Conservation (phyloP, 352 stramenopile species). For the Pythium biforme region DNA sequence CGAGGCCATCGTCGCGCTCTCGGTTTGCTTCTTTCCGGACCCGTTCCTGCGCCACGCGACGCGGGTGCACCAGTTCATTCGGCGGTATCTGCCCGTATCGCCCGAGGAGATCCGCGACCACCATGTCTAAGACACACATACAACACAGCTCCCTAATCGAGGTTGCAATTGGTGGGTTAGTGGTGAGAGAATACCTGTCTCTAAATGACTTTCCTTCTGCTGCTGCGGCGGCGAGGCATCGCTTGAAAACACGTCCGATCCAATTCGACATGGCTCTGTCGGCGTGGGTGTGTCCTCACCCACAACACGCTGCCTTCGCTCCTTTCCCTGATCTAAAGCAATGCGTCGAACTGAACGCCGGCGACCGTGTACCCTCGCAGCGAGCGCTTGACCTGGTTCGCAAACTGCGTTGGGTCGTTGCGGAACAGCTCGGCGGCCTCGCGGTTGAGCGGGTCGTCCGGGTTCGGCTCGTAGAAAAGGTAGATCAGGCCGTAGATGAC, state of each 20-base stretch:
- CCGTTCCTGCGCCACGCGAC: constrained; percentile 56
- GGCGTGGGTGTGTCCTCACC: too few species aligned
- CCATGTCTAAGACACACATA: constrained; percentile 12
- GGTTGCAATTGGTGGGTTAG: constrained; percentile 13
- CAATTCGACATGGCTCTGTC: too few species aligned
- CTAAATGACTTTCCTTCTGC: constrained; percentile 14
- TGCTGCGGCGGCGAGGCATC: background rate
- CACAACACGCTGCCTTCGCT: too few species aligned
- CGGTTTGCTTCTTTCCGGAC: constrained; percentile 58
- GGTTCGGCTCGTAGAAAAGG: constrained; percentile 99
- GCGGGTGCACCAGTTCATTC: constrained; percentile 71
- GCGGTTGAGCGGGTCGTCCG: constrained; percentile 97
- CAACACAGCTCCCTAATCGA: background rate
- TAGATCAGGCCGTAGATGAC: constrained; percentile 99
- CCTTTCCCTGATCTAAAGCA: constrained; percentile 48
- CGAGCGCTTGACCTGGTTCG: constrained; percentile 86
- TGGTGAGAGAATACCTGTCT: constrained; percentile 12
- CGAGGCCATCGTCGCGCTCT: constrained; percentile 57
- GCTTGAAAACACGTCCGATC: too few species aligned
- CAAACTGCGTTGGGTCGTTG: constrained; percentile 92
- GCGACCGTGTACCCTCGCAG: constrained; percentile 80
- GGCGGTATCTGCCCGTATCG: constrained; percentile 59
- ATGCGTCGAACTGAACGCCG: constrained; percentile 80
- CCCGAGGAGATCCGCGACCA: constrained; percentile 56
- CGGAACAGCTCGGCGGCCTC: constrained; percentile 96